Evolutionary conservation across 208 protist genomes (phyloP).

Genomic region (Zelonia costaricensis): DNA sequence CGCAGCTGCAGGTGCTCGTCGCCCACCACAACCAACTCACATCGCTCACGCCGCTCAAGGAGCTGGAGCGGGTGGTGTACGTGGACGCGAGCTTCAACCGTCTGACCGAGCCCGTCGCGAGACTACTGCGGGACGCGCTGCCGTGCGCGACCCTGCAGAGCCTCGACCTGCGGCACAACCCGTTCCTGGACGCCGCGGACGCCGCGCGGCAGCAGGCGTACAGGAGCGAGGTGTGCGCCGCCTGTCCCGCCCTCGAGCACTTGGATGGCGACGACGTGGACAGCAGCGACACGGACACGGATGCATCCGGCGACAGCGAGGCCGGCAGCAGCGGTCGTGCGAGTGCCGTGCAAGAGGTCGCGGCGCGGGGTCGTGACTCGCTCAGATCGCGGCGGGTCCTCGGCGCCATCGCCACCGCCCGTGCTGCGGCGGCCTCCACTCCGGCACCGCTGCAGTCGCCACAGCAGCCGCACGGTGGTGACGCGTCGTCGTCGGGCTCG

Average conservation of each 20-base stretch:
- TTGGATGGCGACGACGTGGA: slow-evolving; percentile 46
- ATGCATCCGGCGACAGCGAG: background rate
- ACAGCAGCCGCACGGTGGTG: no score
- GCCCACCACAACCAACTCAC: slow-evolving; percentile 72
- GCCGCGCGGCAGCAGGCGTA: slow-evolving; percentile 2
- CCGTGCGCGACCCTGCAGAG: slow-evolving; percentile 50
- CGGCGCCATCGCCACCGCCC: no score
- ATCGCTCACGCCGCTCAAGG: slow-evolving; percentile 46
- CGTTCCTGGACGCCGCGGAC: slow-evolving; percentile 21
- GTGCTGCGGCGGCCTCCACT: no score
- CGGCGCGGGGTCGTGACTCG: no score
- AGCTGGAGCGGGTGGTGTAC: slow-evolving; percentile 52
- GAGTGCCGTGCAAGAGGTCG: background rate
- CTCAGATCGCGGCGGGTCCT: no score
- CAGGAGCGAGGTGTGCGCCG: slow-evolving; percentile 13
- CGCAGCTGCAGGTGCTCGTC: slow-evolving; percentile 65
- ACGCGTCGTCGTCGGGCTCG: no score
- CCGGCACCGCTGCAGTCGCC: no score
- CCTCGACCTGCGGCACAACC: slow-evolving; percentile 61
- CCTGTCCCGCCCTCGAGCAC: slow-evolving; percentile 39
- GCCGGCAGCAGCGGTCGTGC: slow-evolving; percentile 4
- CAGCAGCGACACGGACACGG: slow-evolving; percentile 4
- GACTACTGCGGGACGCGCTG: slow-evolving; percentile 42
- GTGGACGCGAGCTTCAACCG: slow-evolving; percentile 65
- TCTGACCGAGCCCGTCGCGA: slow-evolving; percentile 29